These are phyloP conservation scores for Alternaria rosae DNA, from an alignment of 2,329 filamentous ascomycete genomes.

Conservation along the genomic window DNA sequence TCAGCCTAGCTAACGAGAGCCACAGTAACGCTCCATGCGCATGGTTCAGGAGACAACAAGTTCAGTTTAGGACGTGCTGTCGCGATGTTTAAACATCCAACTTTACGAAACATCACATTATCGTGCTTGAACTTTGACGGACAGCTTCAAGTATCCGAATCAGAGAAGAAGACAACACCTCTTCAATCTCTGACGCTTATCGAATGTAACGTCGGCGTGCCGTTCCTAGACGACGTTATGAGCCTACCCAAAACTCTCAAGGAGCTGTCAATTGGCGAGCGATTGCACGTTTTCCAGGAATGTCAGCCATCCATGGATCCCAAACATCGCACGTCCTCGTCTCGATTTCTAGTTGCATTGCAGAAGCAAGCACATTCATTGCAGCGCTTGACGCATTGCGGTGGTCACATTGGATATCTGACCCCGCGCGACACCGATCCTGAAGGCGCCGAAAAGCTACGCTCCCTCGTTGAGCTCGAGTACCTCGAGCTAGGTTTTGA, in stretches of 20 bases:
- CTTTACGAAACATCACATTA: slow-evolving; percentile 40
- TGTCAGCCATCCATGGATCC: slow-evolving; percentile 27
- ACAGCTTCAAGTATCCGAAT: slow-evolving; percentile 17
- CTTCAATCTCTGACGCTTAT: slow-evolving; percentile 44
- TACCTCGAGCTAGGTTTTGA: slow-evolving; percentile 40
- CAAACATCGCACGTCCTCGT: slow-evolving; percentile 29
- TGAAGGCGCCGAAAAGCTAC: slow-evolving; percentile 27
- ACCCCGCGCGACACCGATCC: slow-evolving; percentile 20
- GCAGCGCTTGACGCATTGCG: slow-evolving; percentile 36
- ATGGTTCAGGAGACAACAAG: slow-evolving; percentile 36
- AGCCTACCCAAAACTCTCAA: slow-evolving; percentile 43
- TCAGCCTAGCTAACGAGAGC: slow-evolving; percentile 14
- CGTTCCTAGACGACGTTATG: slow-evolving; percentile 38
- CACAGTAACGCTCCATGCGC: slow-evolving; percentile 44
- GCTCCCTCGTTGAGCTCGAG: slow-evolving; percentile 34
- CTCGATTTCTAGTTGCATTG: slow-evolving; percentile 38
- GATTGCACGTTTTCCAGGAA: slow-evolving; percentile 37
- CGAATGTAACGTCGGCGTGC: slow-evolving; percentile 46
- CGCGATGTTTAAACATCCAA: slow-evolving; percentile 45
- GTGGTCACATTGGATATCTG: slow-evolving; percentile 26
- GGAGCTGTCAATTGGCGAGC: slow-evolving; percentile 43
- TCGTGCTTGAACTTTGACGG: slow-evolving; percentile 44
- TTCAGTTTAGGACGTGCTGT: slow-evolving; percentile 37
- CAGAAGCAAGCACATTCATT: slow-evolving; percentile 44
- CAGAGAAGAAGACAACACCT: slow-evolving; percentile 36